phyloP scores from a whole-genome alignment of 345 rosid genomes.

The Bruguiera parviflora region DNA sequence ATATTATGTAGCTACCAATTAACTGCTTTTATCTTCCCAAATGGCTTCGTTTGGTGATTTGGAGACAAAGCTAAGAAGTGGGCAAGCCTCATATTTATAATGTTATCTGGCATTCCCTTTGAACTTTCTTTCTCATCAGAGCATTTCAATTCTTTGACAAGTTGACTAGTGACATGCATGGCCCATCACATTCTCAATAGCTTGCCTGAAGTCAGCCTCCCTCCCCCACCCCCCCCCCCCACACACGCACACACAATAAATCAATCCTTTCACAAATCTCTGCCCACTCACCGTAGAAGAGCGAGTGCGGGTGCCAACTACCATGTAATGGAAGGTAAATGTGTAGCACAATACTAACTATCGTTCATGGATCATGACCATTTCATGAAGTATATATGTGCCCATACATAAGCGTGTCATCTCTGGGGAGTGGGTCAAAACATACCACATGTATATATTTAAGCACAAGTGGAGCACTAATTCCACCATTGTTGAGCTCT shows the following conservation, averaged over 20 bases:
- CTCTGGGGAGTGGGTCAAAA: conserved; percentile 9
- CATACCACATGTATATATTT: not conserved
- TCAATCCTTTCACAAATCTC: not conserved
- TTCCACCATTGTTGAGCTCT: conserved; percentile 16
- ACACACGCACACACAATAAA: too few relatives aligned
- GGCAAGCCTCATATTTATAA: conserved; percentile 21
- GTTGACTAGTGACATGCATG: conserved; percentile 19
- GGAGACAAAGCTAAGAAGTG: conserved; percentile 13
- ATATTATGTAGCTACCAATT: conserved; percentile 4
- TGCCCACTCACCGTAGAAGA: not conserved
- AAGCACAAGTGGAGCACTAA: conserved; percentile 25
- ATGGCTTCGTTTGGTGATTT: conserved; percentile 10
- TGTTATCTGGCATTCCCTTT: conserved; percentile 17
- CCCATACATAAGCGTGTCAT: not conserved
- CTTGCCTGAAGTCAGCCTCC: not conserved
- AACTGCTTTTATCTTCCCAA: conserved; percentile 7
- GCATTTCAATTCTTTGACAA: not conserved
- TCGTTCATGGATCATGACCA: not conserved
- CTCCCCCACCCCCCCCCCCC: not conserved
- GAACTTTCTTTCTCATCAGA: conserved; percentile 8
- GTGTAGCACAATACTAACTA: not conserved
- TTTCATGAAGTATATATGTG: not conserved
- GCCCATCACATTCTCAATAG: conserved; percentile 14
- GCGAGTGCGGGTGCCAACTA: not conserved
- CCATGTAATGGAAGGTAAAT: not conserved